phyloP scores from a whole-genome alignment of 148 eudicot genomes.

The Beta vulgaris region DNA sequence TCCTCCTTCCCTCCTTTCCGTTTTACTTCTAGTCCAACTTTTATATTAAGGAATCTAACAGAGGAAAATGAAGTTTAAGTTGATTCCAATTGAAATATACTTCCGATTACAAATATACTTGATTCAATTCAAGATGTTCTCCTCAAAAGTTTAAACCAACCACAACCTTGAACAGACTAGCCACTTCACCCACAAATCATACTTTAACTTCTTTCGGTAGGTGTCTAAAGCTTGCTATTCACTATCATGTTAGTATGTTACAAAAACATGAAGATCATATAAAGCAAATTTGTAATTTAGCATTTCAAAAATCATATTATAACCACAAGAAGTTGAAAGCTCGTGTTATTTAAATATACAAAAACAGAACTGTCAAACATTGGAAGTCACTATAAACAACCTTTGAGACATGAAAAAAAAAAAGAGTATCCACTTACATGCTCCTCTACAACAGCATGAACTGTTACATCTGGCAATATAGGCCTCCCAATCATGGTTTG shows the following conservation, averaged over 20 bases:
- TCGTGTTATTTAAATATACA: background rate
- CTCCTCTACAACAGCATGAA: constrained; percentile 95
- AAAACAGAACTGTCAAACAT: background rate
- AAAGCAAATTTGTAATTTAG: background rate
- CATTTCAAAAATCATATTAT: background rate
- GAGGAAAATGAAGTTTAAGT: too few relatives aligned
- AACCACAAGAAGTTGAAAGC: background rate
- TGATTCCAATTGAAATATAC: too few relatives aligned
- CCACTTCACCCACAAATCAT: background rate
- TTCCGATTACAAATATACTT: too few relatives aligned
- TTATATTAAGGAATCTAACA: too few relatives aligned
- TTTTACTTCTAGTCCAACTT: too few relatives aligned
- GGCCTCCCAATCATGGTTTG: constrained; percentile 95
- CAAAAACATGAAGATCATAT: constrained; percentile 4
- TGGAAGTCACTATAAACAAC: background rate
- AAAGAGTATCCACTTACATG: constrained; percentile 53
- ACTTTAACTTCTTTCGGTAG: background rate
- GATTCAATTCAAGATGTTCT: too few relatives aligned
- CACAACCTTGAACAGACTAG: too few relatives aligned
- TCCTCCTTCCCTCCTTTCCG: too few relatives aligned
- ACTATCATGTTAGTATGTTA: background rate
- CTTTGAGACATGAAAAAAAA: background rate
- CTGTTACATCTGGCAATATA: constrained; percentile 74
- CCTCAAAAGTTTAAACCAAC: too few relatives aligned
- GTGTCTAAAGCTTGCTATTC: background rate